Evolutionary conservation across 805 yeast genomes (phyloP), one percentile per base, ranked within the genome.

Genomic region (Naumovozyma baii): DNA sequence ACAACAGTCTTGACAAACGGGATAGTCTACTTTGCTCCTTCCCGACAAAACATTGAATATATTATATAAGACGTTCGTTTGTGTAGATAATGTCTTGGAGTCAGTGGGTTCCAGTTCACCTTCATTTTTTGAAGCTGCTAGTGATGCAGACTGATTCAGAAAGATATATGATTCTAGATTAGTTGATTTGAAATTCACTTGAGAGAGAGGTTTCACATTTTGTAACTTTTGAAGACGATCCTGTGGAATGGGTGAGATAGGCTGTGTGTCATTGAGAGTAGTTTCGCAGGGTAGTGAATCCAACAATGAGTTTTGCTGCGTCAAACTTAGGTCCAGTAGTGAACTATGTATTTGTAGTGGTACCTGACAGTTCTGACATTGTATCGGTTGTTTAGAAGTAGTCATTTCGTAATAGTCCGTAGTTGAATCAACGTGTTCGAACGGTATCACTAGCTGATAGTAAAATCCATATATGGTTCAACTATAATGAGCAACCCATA

Each of bases 1-100:
- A 5, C 92, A 82, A 59, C 98, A 92, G 33, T 88, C 96, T 18
- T 70, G 70, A 51, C 97, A 90, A 13, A 92, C 76, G 0, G 98
- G 98, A 52, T 77, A 78, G 46, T 85, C 94, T 13, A 90, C 70
- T 43, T 80, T 86, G 38, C 80, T 79, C 44, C 82, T 80, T 4
- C 73, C 67, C 0, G 92, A 80, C 4, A 90, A 61, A 2, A 83
- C 68, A 45, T 81, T 80, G 56, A 85, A 87, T 2, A 90, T 72
- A 30, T 73, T 74, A 2, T 75, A 76, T 26, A 86, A 57, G 0
- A 77, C 68, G 34, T 70, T 69, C 17, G 77, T 59, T 33, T 78
- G 61, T 4, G 66, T 62, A 0, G 82, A 72, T 2, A 76, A 63
- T 0, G 70, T 63, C 35, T 39, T 43, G 4, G 59, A 40, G 26